Conservation (phyloP, 345 rosid species). For the Chamaenerion angustifolium region DNA sequence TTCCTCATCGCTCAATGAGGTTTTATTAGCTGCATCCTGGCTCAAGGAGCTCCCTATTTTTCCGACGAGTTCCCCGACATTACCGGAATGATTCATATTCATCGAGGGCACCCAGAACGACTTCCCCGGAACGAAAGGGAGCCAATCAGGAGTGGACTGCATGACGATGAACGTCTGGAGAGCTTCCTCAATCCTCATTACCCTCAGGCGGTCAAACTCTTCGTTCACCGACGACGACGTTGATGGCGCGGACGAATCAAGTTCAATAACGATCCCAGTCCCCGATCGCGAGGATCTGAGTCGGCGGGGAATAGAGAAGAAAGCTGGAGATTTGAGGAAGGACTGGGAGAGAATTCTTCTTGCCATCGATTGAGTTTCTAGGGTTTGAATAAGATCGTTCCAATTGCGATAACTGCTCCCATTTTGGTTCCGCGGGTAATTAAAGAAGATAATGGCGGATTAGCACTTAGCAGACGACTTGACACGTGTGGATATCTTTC, state of each 20-base stretch:
- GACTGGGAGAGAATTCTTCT: slow-evolving; percentile 6
- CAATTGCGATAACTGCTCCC: no score
- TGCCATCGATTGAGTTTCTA: not conserved
- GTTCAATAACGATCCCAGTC: slow-evolving; percentile 19
- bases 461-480: no score
- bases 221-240: slow-evolving; percentile 11
- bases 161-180: slow-evolving; percentile 17
- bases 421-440: no score
- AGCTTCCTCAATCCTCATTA: slow-evolving; percentile 24
- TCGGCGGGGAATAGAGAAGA: not conserved
- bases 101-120: slow-evolving; percentile 38
- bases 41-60: slow-evolving; percentile 10
- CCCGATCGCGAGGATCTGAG: slow-evolving; percentile 11
- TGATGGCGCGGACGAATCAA: slow-evolving; percentile 13
- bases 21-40: slow-evolving; percentile 11
- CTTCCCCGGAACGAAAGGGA: slow-evolving; percentile 34
- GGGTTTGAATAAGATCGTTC: not conserved
- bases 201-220: slow-evolving; percentile 5
- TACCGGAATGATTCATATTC: slow-evolving; percentile 1
- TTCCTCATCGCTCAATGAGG: slow-evolving; percentile 12
- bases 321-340: slow-evolving; percentile 3
- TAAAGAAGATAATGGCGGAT: no score
- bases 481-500: no score
- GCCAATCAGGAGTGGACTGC: slow-evolving; percentile 39
- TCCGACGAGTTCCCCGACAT: slow-evolving; percentile 12